These are phyloP conservation scores for Pythium myriotylum DNA, from an alignment of 352 stramenopile species.

Conservation along the genomic window DNA sequence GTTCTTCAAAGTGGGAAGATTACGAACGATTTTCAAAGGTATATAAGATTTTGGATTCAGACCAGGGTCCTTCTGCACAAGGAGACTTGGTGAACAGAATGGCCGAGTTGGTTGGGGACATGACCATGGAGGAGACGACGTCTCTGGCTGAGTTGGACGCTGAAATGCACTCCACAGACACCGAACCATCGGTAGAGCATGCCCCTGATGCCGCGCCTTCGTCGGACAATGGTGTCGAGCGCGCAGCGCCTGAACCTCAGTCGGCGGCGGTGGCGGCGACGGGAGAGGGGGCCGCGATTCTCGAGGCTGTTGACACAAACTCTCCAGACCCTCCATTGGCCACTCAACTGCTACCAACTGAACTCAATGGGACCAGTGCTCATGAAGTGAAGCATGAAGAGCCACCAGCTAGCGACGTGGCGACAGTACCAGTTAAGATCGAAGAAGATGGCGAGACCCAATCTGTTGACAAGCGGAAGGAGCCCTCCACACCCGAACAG, in stretches of 20 bases:
- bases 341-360: neutral
- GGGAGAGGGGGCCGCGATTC: too few relatives aligned
- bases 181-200: neutral
- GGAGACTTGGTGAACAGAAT: conserved; percentile 12
- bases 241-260: too few relatives aligned
- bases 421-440: neutral
- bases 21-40: neutral
- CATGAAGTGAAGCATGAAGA: neutral
- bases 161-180: conserved; percentile 13
- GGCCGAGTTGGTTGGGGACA: conserved; percentile 9
- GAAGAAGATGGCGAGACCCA: neutral
- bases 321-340: too few relatives aligned
- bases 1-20: too few relatives aligned
- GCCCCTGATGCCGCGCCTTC: neutral
- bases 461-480: neutral
- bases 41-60: too few relatives aligned
- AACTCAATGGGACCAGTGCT: neutral
- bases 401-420: neutral
- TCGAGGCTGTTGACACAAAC: too few relatives aligned
- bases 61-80: too few relatives aligned
- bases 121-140: conserved; percentile 6
- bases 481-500: neutral
- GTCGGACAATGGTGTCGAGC: neutral
- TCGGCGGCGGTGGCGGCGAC: too few relatives aligned
- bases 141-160: conserved; percentile 5